Evolutionary conservation across 805 yeast species (phyloP), one percentile per base, ranked within the genome.

Genomic region (Metschnikowia reukaufii): DNA sequence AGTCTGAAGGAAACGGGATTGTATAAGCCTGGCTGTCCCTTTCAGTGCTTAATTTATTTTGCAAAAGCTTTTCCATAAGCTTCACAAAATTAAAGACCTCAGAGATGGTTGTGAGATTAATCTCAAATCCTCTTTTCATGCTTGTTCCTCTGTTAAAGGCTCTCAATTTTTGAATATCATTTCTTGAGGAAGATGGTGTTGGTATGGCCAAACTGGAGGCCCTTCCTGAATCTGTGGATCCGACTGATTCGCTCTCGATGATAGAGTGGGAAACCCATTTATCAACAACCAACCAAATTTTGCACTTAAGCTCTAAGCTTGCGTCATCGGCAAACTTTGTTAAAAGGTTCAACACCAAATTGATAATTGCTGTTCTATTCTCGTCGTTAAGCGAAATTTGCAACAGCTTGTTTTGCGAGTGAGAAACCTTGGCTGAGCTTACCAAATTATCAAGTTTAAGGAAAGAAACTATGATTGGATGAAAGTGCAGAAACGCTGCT

Each of bases 231-330:
- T 65, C 44, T 47, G 49, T 27, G 31, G 57, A 16, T 43, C 43
- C 38, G 13, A 36, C 19, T 18, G 51, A 23, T n/a, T 51, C 58
- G 6, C 25, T 36, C 13, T 56, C 58, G 19, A 25, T 37, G 34
- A 52, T 53, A 15, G 63, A 58, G 38, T 70, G 73, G 54, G 83
- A 85, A 6, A 88, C 66, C 86, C 95, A 84, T 3, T 72, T 63
- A 56, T 90, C 96, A 6, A 89, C 50, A 6, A 76, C 65, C n/a
- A 65, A 65, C 96, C 96, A 90, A 13, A 87, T 72, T 35, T 68
- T 70, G 19, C 65, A 59, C 52, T 83, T 76, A 21, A 76, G 49
- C 4, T 51, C 51, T 10, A 58, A 49, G 18, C 60, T 58, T 1
- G 58, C 54, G 23, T 59, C 62, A 13, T 77, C 75, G 5, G 83